Evolutionary conservation across 768 basidiomycete species (phyloP), one percentile per base, ranked within the genome.

Genomic region (Suillus clintonianus): DNA sequence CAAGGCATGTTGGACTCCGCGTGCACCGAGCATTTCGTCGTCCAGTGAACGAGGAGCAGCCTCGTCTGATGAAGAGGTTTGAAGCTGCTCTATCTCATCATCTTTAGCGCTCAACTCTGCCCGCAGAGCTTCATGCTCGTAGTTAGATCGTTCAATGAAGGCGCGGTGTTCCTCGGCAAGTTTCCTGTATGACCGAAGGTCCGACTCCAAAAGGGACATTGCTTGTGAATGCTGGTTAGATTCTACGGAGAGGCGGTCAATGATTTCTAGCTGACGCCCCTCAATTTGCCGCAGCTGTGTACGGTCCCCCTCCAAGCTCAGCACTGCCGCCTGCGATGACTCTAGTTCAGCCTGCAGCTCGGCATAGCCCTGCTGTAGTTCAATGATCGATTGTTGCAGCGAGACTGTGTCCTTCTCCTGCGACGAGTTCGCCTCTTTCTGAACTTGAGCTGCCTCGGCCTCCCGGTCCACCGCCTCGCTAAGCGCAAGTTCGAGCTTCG

Each of bases 1-100:
- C 62, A 96, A 83, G 14, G 85, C 82, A 69, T 94, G 90, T 66
- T 92, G 90, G 70, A 94, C 90, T 53, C 69, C 82, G 39, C 91
- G 76, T 30, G 88, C 85, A 62, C 85, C 83, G 22, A 92, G 74
- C 79, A 94, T 83, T 77, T 94, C 93, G 69, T 86, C 85, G 76
- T 91, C 88, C 41, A 94, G 78, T 32, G 89, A 88, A 53, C 82
- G 82, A 34, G 83, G 74, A 2, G 72, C 73, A 58, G 78, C 71
- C 4, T 78, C 71, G n/a, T 73, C 71, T 0, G 78, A 70, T 3
- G 83, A 76, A 32, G 82, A 78, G 30, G 77, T 77, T 47, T 74
- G 78, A 14, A 90, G 79, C 43, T 79, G 82, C 66, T 87, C 84
- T 61, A 92, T 76, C 72, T 94, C 91, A 60, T 89, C 83, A 55